phyloP scores from a whole-genome alignment of 2,329 filamentous ascomycete species.

The Dryadomyces sulphureus region DNA sequence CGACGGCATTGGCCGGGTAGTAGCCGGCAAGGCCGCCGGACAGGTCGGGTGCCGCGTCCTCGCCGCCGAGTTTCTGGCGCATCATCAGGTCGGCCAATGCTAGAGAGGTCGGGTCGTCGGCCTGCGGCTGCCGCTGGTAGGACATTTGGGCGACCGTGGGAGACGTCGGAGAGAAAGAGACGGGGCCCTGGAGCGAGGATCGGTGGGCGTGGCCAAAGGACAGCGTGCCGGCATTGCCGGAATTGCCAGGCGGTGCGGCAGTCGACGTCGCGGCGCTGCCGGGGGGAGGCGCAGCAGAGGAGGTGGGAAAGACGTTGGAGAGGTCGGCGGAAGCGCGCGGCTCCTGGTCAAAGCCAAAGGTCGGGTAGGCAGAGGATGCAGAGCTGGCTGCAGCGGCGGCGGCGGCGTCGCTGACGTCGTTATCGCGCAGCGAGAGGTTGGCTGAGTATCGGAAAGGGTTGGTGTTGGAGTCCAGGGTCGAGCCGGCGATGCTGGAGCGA shows the following conservation, averaged over 20 bases:
- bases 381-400: too few species aligned
- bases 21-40: too few species aligned
- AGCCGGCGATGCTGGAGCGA: constrained; percentile 16
- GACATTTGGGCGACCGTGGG: not conserved
- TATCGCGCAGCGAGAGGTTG: constrained; percentile 3
- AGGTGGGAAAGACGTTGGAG: not conserved
- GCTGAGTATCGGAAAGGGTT: constrained; percentile 24
- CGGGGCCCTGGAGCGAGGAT: constrained; percentile 21
- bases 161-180: constrained; percentile 5
- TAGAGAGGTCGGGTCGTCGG: constrained; percentile 2
- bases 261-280: constrained; percentile 1
- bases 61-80: constrained; percentile 1
- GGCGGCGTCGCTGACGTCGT: not conserved
- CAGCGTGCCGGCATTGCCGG: constrained; percentile 14
- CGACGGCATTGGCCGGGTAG: not conserved
- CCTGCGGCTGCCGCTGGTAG: constrained; percentile 4
- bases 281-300: constrained; percentile 1
- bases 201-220: constrained; percentile 32
- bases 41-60: not conserved
- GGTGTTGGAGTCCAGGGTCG: constrained; percentile 29
- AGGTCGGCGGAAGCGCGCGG: not conserved
- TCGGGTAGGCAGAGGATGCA: not conserved
- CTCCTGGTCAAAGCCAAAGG: constrained; percentile 5
- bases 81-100: not conserved
- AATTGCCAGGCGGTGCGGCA: not conserved